Evolutionary conservation across 148 eudicot species (phyloP).

Genomic region (Rhododendron simsii): DNA sequence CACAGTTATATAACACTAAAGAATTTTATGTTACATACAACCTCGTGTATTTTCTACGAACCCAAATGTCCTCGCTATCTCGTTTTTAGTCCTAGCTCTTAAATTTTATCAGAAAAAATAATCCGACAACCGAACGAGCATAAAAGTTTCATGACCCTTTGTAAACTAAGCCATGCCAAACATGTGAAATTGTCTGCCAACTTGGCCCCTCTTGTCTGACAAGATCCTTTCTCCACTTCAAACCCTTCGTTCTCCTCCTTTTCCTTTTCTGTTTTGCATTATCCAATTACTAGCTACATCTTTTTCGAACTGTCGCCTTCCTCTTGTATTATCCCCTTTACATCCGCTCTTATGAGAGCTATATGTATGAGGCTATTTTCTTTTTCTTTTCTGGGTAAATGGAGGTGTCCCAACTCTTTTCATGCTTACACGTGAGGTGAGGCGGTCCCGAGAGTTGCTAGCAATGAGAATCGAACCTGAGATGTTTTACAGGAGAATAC

Average conservation of each 20-base stretch:
- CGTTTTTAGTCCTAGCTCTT: not conserved
- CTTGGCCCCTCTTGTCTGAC: not conserved
- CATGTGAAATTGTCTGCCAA: not conserved
- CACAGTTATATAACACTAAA: not conserved
- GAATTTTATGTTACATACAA: not conserved
- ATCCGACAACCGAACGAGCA: not conserved
- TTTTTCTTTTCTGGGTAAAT: not conserved
- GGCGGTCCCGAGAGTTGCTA: no score
- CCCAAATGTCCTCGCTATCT: not conserved
- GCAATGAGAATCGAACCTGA: no score
- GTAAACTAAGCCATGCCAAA: not conserved
- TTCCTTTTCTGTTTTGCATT: not conserved
- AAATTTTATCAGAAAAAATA: no score
- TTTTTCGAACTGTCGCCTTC: not conserved
- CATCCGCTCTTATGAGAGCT: not conserved
- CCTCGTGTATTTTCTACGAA: not conserved
- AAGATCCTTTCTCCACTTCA: not conserved
- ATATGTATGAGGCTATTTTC: not conserved
- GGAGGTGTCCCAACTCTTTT: no score
- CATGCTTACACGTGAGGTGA: no score
- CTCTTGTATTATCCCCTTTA: not conserved
- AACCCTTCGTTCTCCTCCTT: not conserved
- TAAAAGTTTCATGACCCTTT: not conserved
- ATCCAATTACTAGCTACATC: not conserved
- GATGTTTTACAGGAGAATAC: no score